phyloP scores from a whole-genome alignment of 75 land plant species.

The Cunninghamia lanceolata region DNA sequence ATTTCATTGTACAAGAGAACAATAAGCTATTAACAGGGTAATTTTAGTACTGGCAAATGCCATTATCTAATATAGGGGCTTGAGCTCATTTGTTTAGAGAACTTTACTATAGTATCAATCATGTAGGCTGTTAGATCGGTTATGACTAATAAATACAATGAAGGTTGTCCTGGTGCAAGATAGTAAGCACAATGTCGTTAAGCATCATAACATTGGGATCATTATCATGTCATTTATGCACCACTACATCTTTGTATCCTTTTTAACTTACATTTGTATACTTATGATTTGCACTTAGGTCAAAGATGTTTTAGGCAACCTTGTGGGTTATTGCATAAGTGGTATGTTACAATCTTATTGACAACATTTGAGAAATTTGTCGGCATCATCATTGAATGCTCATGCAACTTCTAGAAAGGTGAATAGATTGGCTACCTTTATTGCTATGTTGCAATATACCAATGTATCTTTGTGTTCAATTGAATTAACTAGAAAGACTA shows the following conservation, averaged over 20 bases:
- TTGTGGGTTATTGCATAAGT: neutral
- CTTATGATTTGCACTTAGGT: neutral
- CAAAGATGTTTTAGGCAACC: neutral
- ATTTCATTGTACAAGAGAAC: too few species aligned
- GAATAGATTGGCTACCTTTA: neutral
- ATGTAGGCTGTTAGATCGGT: too few species aligned
- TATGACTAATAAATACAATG: too few species aligned
- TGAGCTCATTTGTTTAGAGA: too few species aligned
- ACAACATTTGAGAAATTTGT: neutral
- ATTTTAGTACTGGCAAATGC: too few species aligned
- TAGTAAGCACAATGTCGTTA: too few species aligned
- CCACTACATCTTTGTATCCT: neutral
- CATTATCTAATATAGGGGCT: too few species aligned
- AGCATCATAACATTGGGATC: neutral
- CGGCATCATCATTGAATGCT: neutral
- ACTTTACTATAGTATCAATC: too few species aligned
- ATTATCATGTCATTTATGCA: neutral
- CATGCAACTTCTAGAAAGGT: neutral
- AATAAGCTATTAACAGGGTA: too few species aligned
- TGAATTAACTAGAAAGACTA: neutral
- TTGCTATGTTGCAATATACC: neutral
- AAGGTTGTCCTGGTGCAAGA: too few species aligned
- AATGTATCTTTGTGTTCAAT: neutral
- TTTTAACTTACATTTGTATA: neutral
- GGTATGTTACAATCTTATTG: neutral